Evolutionary conservation across 768 basidiomycete species (phyloP).

Genomic region (Lepiota subincarnata): DNA sequence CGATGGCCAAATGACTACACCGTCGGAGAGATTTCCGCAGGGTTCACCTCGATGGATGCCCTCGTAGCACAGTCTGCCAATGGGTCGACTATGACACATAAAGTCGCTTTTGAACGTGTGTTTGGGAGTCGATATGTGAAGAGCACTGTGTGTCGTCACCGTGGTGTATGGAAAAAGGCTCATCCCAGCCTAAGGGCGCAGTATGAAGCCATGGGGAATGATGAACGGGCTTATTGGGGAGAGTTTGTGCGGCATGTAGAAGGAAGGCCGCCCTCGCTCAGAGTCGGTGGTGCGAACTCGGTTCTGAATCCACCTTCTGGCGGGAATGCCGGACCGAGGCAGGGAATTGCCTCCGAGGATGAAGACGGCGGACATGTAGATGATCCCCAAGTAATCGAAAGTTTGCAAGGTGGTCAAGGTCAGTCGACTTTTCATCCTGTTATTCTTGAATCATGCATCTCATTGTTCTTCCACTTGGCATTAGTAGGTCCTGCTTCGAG

Average conservation of each 20-base stretch:
- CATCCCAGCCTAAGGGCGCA: slow-evolving; percentile 39
- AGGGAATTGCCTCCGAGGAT: slow-evolving; percentile 15
- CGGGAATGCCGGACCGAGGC: slow-evolving; percentile 13
- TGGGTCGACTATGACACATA: slow-evolving; percentile 50
- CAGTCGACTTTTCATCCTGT: neutral
- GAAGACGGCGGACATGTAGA: slow-evolving; percentile 18
- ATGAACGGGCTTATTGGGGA: slow-evolving; percentile 63
- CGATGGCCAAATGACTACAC: slow-evolving; percentile 78
- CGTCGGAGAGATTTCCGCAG: slow-evolving; percentile 58
- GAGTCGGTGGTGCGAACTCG: slow-evolving; percentile 12
- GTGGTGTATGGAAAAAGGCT: slow-evolving; percentile 64
- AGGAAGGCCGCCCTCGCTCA: slow-evolving; percentile 36
- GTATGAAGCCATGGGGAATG: slow-evolving; percentile 51
- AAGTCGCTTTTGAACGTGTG: slow-evolving; percentile 64
- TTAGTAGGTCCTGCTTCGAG: neutral
- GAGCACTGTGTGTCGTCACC: slow-evolving; percentile 67
- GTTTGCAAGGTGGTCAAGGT: slow-evolving; percentile 5
- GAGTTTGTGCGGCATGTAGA: slow-evolving; percentile 64
- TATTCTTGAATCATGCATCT: neutral
- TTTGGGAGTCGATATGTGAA: slow-evolving; percentile 72
- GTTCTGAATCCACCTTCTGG: slow-evolving; percentile 9
- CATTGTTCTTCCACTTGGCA: neutral
- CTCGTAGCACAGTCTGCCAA: slow-evolving; percentile 33
- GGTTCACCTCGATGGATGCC: slow-evolving; percentile 51
- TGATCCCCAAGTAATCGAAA: slow-evolving; percentile 18